These are phyloP conservation scores for Coccinonectria pachysandricola DNA, from an alignment of 2,329 filamentous ascomycete genomes.

Conservation along the genomic window DNA sequence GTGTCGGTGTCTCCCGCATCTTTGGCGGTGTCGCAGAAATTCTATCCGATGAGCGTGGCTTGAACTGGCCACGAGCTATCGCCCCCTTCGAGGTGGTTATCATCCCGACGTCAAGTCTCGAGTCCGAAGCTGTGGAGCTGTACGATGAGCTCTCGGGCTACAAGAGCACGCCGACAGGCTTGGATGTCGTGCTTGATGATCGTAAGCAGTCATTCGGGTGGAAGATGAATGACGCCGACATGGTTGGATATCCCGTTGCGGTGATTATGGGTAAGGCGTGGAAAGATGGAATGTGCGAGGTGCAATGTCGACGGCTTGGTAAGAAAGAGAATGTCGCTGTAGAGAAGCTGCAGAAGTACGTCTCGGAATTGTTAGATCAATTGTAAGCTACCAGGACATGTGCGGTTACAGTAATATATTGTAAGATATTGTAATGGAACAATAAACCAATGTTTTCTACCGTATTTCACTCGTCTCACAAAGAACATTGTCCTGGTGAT, in stretches of 20 bases:
- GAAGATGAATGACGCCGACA: conserved; percentile 84
- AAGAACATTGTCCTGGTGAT: too few relatives aligned
- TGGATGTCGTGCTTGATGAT: conserved; percentile 70
- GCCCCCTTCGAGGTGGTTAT: conserved; percentile 74
- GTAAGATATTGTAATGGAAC: conserved; percentile 1
- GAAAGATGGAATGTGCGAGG: conserved; percentile 52
- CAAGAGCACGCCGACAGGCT: conserved; percentile 6
- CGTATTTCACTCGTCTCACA: too few relatives aligned
- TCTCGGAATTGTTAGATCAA: conserved; percentile 35
- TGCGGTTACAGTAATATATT: neutral
- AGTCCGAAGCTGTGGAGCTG: conserved; percentile 42
- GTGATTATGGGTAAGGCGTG: conserved; percentile 69
- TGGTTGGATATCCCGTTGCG: conserved; percentile 78
- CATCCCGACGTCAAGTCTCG: conserved; percentile 39
- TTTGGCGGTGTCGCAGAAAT: conserved; percentile 77
- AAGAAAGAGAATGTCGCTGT: conserved; percentile 49
- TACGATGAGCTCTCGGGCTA: conserved; percentile 47
- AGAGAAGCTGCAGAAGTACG: conserved; percentile 30
- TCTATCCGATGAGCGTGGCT: conserved; percentile 57
- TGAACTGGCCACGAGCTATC: conserved; percentile 82
- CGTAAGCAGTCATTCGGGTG: conserved; percentile 57
- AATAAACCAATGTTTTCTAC: conserved; percentile 7
- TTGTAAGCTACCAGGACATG: conserved; percentile 39
- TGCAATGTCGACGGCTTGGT: conserved; percentile 64
- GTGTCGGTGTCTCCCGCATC: conserved; percentile 85